Percentiles rank a stretch among this genome's conserved stretches.
phyloP scores from a whole-genome alignment of 495 filamentous ascomycete species.

The Penicillium mononematosum region DNA sequence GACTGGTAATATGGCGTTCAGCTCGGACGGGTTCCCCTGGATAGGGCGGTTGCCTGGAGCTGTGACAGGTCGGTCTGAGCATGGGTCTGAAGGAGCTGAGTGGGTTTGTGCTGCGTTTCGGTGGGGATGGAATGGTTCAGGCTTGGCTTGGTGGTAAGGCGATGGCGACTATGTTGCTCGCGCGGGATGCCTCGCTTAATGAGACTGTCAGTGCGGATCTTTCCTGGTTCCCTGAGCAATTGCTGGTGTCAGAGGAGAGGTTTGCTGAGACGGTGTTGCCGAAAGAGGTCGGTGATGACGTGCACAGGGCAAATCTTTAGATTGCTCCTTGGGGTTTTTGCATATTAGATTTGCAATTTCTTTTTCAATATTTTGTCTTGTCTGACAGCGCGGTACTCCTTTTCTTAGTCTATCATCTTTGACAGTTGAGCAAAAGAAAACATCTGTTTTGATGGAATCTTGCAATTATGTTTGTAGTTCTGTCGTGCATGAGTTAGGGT shows the following conservation, averaged over 20 bases:
- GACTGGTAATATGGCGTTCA: slow-evolving; percentile 84
- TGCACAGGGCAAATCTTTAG: slow-evolving; percentile 16
- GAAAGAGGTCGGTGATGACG: slow-evolving; percentile 5
- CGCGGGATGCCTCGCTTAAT: slow-evolving; percentile 24
- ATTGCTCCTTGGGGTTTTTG: not conserved
- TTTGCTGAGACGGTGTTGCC: slow-evolving; percentile 29
- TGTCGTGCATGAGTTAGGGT: not conserved
- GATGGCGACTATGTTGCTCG: slow-evolving; percentile 60
- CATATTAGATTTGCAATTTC: not conserved
- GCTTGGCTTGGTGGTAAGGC: slow-evolving; percentile 67
- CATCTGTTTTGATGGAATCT: not conserved
- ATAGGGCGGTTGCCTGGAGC: slow-evolving; percentile 63
- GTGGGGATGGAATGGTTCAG: slow-evolving; percentile 82
- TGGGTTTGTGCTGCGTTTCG: slow-evolving; percentile 65
- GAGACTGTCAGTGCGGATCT: slow-evolving; percentile 27
- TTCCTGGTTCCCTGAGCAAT: slow-evolving; percentile 45
- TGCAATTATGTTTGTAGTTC: not conserved
- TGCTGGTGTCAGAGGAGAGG: slow-evolving; percentile 45
- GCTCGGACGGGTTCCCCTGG: slow-evolving; percentile 66
- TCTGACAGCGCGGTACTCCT: not conserved
- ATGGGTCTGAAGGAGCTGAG: slow-evolving; percentile 32
- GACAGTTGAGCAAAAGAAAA: not conserved
- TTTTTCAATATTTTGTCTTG: not conserved
- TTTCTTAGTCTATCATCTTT: not conserved
- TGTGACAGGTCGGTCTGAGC: slow-evolving; percentile 34